Base-by-base conservation (phyloP, 208 protist species). In the Crithidia fasciculata region DNA sequence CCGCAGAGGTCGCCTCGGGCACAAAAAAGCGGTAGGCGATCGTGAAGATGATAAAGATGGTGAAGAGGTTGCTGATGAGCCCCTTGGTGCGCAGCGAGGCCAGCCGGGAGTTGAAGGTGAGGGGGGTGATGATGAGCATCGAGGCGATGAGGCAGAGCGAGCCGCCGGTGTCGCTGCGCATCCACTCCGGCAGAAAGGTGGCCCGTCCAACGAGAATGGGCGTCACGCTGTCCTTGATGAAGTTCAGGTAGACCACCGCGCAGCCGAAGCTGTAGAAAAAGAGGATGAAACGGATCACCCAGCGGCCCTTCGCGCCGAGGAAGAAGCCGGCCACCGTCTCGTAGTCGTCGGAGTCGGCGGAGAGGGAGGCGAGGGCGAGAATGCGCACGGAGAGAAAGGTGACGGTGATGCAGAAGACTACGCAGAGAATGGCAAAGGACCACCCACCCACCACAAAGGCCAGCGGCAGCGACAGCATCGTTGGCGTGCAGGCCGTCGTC, bases 201-300 rank as follows among this genome's bases (percentile, higher is more conserved):
- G 64, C 78, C 37, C 78, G 83, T 16, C 76, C 74, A 2, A 79
- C 69, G 5, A 92, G 69, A 37, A 94, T 80, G 8, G 69, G 76
- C 8, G 76, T 80, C 39, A 88, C 69, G 72, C 87, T 92, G 55
- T 94, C 87, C 64, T 88, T 86, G 52, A 92, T 88, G 63, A 94
- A 91, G 43, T 79, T 81, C 54, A 94, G 78, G 65, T 92, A 92
- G 40, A 94, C 85, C 2, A 94, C 81, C 15, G 78, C 77, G 62
- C 81, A 77, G 52, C 87, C 89, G 57, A 94, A 89, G 69, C 83
- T 94, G 78, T 94, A 94, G 37, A 89, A 84, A 78, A 94, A 89
- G 41, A 94, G 81, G 49, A 90, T 75, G 15, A 67, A 62, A 39
- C 89, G 89, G 37, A 82, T 75, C 16, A 74, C 62, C 85, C 81